Evolutionary conservation across 495 filamentous ascomycete genomes (phyloP), one percentile per base, ranked within the genome.

Genomic region (Penicillium fimorum): DNA sequence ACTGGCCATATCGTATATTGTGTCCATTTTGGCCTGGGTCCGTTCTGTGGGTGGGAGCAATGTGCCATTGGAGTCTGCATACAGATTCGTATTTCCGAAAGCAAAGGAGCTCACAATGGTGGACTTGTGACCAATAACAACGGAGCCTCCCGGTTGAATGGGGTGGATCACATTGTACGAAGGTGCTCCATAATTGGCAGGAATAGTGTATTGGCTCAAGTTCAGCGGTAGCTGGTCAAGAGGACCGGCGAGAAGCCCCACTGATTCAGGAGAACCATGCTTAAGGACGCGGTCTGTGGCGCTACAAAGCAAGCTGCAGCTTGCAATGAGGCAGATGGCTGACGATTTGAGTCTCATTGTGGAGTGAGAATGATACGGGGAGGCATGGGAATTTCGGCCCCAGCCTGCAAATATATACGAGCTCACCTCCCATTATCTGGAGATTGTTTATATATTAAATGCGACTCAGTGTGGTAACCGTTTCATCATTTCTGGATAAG

Each of bases 1-100:
- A 47, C 66, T 69, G 25, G 66, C 66, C 61, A 69, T 64, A 35
- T 69, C 64, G 45, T 67, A 67, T 5, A 69, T 64, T 1, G 66
- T 69, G 35, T 69, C 58, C 27, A 67, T 56, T 15, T 47, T 53
- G 27, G 64, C 32, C 8, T 63, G 47, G 33, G 56, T 55, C 51
- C 51, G 48, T 24, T 62, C 56, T 20, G 53, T 9, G 17, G 17
- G n/a, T 13, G 64, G 58, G 12, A 69, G 56, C 27, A 64, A 50
- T 15, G 64, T 67, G 22, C 66, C 66, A 43, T 64, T 60, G 47
- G 65, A 59, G 50, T 63, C 51, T 33, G 66, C 64, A 40, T 66
- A 69, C 27, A 67, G 43, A 44, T 58, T 66, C 17, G 55, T 45
- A 44, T 69, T 63, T 27, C 66, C 66, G 33, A 69, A 64, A 6